These are phyloP conservation scores for Candida caryicola DNA, from an alignment of 805 yeast species.

Conservation along the genomic window DNA sequence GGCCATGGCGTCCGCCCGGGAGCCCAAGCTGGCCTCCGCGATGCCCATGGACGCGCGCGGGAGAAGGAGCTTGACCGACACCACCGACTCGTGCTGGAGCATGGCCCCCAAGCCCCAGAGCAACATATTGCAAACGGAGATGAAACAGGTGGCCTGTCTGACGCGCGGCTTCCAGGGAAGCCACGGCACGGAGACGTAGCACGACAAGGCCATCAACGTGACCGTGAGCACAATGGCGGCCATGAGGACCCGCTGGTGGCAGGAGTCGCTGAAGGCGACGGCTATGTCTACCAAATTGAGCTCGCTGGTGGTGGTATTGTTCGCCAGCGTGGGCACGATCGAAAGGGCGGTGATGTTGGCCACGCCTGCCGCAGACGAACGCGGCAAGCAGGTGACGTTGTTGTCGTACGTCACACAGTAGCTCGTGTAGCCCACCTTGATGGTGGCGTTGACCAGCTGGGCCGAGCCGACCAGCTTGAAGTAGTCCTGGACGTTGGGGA, in stretches of 20 bases:
- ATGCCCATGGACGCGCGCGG: slow-evolving; percentile 51
- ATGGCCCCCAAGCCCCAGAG: slow-evolving; percentile 67
- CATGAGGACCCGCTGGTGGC: slow-evolving; percentile 56
- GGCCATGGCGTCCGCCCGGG: slow-evolving; percentile 53
- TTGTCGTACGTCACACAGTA: slow-evolving; percentile 46
- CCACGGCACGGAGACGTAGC: slow-evolving; percentile 47
- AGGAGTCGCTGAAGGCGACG: slow-evolving; percentile 40
- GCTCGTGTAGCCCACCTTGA: slow-evolving; percentile 56
- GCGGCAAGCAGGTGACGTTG: slow-evolving; percentile 35
- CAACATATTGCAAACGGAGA: slow-evolving; percentile 31
- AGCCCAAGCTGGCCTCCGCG: slow-evolving; percentile 44
- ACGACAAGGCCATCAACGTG: slow-evolving; percentile 36
- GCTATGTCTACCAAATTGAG: slow-evolving; percentile 51
- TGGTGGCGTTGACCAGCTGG: slow-evolving; percentile 36
- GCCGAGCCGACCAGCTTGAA: slow-evolving; percentile 30
- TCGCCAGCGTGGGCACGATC: slow-evolving; percentile 26
- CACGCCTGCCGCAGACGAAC: slow-evolving; percentile 22
- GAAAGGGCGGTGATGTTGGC: slow-evolving; percentile 29
- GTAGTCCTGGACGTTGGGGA: slow-evolving; percentile 36
- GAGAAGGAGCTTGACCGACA: slow-evolving; percentile 42
- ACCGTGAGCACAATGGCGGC: slow-evolving; percentile 46
- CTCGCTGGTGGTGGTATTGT: slow-evolving; percentile 8
- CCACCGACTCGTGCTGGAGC: slow-evolving; percentile 58
- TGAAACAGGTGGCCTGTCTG: slow-evolving; percentile 23
- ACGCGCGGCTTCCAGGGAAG: slow-evolving; percentile 42